Base-by-base conservation (phyloP, 2,329 filamentous ascomycete species). In the Phyllosticta capitalensis region DNA sequence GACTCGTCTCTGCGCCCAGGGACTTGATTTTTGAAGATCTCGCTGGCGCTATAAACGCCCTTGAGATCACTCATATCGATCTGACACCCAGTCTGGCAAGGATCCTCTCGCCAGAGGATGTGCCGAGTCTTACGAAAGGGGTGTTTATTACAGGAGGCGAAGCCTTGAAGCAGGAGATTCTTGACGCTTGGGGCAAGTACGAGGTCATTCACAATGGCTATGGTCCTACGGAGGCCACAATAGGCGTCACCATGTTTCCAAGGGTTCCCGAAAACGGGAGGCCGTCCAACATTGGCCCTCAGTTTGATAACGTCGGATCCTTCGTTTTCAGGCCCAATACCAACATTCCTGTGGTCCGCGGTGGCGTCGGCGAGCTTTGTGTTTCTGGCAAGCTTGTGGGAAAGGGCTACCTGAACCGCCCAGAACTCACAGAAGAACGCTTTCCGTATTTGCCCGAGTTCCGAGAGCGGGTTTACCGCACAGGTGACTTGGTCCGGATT, bases 91-190 rank as follows among this genome's bases (percentile, higher is more conserved):
- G 90, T 69, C 77, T 96, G 17, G 92, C 92, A 2, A 82, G 88
- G 5, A 77, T 95, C 9, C 74, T 94, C 0, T 85, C 87, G 61
- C 92, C 92, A 0, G 80, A 89, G 30, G 88, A 95, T 51, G 89
- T 92, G 0, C 91, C 92, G 1, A 87, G 81, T 26, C 76, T 96
- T 1, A 90, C 87, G 64, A 81, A 81, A 53, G 91, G 92, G 2
- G 88, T 96, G 0, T 96, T 96, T 69, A 96, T 96, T 64, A 96
- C 92, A 0, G 92, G 92, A 7, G 92, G 92, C 2, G 92, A 96
- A 70, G 85, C 89, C 56, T 76, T 96, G 19, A 92, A 90, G 65
- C 89, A 94, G 67, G 92, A 96, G 63, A 95, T 96, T 54, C 77
- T 96, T 1, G 88, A 95, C 66, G 81, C 79, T 0, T 96, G 92